Base-by-base conservation (phyloP, 176 grass and related monocot genomes). In the Musa itinerans region DNA sequence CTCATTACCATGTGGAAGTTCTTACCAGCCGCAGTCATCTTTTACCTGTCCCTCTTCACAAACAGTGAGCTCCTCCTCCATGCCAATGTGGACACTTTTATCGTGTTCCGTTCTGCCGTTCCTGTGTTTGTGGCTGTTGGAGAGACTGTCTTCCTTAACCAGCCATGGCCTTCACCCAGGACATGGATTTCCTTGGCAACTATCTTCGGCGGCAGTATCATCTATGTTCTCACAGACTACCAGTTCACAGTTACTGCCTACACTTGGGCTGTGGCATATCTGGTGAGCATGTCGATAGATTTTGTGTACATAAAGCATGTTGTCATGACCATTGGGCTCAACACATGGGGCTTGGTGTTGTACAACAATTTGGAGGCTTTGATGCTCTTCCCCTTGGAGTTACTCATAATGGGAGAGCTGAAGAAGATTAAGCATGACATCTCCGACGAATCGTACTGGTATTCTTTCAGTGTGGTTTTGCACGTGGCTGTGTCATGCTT, bases 301-400 rank as follows among this genome's bases (percentile, higher is more conserved):
- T 72, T 72, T 22, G 69, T 72, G 69, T 72, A 72, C 49, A 72
- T 72, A 13, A 72, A 69, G 67, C 67, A 69, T 69, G 67, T 69
- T 2, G 67, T 69, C 29, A 69, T 69, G 67, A 69, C 67, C 69
- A 54, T 72, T 13, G 69, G 69, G n/a, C 69, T 72, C 4, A 72
- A 72, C 69, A 72, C 69, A 52, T 72, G 69, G 69, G 69, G 69
- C 19, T 21, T 72, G 49, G 69, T 72, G 48, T 50, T 72, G 49
- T 72, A 72, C 69, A 54, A 72, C 69, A 72, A 72, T 19, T 19
- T 72, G 69, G 69, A 72, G 23, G 69, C 69, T 23, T n/a, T 72
- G 69, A 53, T 72, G 69, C 50, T 72, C 16, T 72, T 72, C 13
- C 69, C 69, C 49, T 21, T 72, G 50, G 69, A 72, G 50, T 9